Percentiles rank a stretch among this genome's conserved stretches.
phyloP scores from a whole-genome alignment of 495 filamentous ascomycete species.

The Penicillium arizonense region DNA sequence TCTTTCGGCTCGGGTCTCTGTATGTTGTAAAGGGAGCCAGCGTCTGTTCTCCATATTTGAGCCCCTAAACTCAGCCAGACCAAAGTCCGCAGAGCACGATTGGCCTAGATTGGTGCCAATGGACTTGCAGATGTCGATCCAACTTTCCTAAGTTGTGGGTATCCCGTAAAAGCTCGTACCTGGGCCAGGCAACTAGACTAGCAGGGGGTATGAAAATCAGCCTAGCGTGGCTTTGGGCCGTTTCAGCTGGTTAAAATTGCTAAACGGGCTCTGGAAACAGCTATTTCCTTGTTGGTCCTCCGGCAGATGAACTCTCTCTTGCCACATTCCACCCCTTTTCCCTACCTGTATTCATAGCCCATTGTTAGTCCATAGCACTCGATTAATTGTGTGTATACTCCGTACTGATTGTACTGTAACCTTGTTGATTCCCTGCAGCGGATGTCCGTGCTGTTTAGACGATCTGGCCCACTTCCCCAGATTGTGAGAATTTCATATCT shows the following conservation, averaged over 20 bases:
- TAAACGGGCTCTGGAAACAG: slow-evolving; percentile 1
- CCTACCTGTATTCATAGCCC: neutral
- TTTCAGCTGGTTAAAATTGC: slow-evolving; percentile 18
- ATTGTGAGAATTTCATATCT: slow-evolving; percentile 26
- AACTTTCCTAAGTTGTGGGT: neutral
- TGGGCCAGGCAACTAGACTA: slow-evolving; percentile 20
- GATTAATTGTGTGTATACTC: neutral
- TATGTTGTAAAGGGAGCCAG: no score
- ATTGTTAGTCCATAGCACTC: neutral
- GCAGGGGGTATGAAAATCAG: slow-evolving; percentile 18
- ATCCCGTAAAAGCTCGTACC: slow-evolving; percentile 5
- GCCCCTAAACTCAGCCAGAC: no score
- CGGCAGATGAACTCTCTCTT: slow-evolving; percentile 19
- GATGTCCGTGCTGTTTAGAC: slow-evolving; percentile 39
- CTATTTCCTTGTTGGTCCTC: slow-evolving; percentile 21
- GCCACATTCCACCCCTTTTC: slow-evolving; percentile 17
- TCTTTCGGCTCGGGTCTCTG: no score
- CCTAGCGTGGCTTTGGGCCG: slow-evolving; percentile 3
- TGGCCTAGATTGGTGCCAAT: no score
- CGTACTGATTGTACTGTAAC: neutral
- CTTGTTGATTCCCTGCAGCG: slow-evolving; percentile 33
- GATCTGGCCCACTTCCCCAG: slow-evolving; percentile 49
- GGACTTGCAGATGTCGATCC: no score
- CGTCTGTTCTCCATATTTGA: no score
- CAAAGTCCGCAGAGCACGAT: no score